A percentile compares a stretch with the other conserved stretches of the same genome.
Evolutionary conservation across 495 filamentous ascomycete species (phyloP).

Genomic region (Tuber borchii): DNA sequence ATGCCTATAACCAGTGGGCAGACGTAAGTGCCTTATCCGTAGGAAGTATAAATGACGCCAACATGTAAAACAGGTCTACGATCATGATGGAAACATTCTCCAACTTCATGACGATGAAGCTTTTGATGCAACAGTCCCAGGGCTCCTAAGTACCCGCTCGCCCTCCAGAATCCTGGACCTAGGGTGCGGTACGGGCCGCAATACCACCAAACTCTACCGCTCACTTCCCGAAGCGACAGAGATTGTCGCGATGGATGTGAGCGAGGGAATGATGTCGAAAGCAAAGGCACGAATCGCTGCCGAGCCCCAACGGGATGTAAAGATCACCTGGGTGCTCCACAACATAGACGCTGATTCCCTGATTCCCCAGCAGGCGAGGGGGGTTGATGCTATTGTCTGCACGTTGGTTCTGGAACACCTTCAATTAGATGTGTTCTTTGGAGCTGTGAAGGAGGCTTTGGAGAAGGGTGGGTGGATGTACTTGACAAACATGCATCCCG

Average conservation of each 20-base stretch:
- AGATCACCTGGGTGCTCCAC: conserved; percentile 42
- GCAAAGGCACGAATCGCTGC: conserved; percentile 46
- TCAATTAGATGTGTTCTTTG: conserved; percentile 55
- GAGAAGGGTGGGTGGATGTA: conserved; percentile 49
- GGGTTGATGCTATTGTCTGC: conserved; percentile 51
- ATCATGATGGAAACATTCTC: conserved; percentile 67
- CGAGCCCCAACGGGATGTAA: conserved; percentile 16
- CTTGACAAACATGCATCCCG: conserved; percentile 67
- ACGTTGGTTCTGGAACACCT: conserved; percentile 69
- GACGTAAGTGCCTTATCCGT: conserved; percentile 29
- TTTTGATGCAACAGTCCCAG: conserved; percentile 52
- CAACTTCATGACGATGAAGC: conserved; percentile 61
- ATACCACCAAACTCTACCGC: conserved; percentile 54
- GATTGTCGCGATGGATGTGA: conserved; percentile 45
- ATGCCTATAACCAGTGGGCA: conserved; percentile 49
- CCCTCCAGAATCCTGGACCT: conserved; percentile 51
- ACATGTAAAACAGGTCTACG: conserved; percentile 50
- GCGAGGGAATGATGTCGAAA: conserved; percentile 51
- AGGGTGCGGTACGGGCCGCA: conserved; percentile 66
- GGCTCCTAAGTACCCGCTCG: conserved; percentile 45
- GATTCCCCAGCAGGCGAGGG: conserved; percentile 12
- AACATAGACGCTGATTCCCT: conserved; percentile 42
- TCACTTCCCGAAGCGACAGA: conserved; percentile 35
- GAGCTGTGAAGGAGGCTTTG: conserved; percentile 48
- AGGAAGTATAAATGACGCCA: neutral